A percentile compares a stretch with the other conserved stretches of the same genome.
Evolutionary conservation across 495 filamentous ascomycete genomes (phyloP).

Genomic region (Eremomyces bilateralis): DNA sequence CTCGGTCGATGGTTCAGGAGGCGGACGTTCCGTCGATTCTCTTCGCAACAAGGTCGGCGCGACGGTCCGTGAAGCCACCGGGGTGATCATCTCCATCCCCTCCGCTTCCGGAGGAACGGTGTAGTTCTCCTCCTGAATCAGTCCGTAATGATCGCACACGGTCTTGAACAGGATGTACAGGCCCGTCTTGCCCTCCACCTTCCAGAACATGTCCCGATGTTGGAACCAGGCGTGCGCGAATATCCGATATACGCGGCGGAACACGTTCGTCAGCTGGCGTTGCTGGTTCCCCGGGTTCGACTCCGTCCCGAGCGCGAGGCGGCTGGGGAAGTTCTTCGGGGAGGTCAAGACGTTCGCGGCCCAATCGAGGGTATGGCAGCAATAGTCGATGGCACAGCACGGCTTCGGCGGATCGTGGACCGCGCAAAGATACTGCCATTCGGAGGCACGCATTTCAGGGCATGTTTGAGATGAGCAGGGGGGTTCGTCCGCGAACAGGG

Average conservation of each 20-base stretch:
- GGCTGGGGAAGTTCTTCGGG: slow-evolving; percentile 76
- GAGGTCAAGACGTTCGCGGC: slow-evolving; percentile 77
- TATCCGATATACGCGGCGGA: slow-evolving; percentile 81
- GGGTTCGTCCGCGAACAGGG: slow-evolving; percentile 73
- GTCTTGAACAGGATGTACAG: slow-evolving; percentile 93
- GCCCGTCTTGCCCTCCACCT: slow-evolving; percentile 69
- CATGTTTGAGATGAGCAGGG: slow-evolving; percentile 74
- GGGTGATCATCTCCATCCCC: slow-evolving; percentile 30
- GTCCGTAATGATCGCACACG: slow-evolving; percentile 71
- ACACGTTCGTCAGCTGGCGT: slow-evolving; percentile 81
- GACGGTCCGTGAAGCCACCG: too few relatives aligned
- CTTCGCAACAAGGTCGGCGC: too few relatives aligned
- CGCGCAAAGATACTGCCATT: slow-evolving; percentile 98
- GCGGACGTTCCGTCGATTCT: slow-evolving; percentile 3
- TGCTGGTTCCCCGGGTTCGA: slow-evolving; percentile 23
- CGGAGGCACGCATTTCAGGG: slow-evolving; percentile 91
- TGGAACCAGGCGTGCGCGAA: slow-evolving; percentile 99
- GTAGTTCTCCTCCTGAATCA: slow-evolving; percentile 84
- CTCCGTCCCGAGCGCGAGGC: slow-evolving; percentile 44
- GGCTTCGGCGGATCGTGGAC: slow-evolving; percentile 87
- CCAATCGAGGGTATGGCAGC: slow-evolving; percentile 95
- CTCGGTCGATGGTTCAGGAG: not conserved
- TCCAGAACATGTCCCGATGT: slow-evolving; percentile 87
- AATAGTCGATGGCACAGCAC: slow-evolving; percentile 97
- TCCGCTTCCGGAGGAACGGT: slow-evolving; percentile 88